A percentile compares a stretch with the other conserved stretches of the same genome.
Conservation (phyloP, 176 grass and related monocot species). For the Carex scoparia region DNA sequence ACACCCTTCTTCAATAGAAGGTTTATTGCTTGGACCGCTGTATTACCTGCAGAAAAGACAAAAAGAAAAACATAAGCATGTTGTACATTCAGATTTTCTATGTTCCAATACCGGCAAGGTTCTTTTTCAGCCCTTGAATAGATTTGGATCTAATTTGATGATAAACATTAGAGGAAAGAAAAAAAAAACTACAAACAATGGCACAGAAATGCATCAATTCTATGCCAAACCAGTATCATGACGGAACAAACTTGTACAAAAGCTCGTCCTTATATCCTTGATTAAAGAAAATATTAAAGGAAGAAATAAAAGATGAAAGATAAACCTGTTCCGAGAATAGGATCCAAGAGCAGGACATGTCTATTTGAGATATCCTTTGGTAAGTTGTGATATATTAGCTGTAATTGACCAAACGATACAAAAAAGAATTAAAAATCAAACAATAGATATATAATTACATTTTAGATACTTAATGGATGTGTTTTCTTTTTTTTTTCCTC, state of each 20-base stretch:
- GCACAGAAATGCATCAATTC: not conserved
- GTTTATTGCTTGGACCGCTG: conserved; percentile 85
- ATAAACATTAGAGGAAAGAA: not conserved
- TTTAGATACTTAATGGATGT: not conserved
- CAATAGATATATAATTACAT: conserved; percentile 13
- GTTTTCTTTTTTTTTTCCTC: not conserved
- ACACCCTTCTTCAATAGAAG: conserved; percentile 79
- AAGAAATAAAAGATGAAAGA: conserved; percentile 13
- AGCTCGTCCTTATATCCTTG: not conserved
- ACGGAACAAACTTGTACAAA: not conserved
- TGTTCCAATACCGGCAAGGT: not conserved
- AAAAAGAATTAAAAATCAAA: conserved; percentile 25
- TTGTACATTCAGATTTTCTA: not conserved
- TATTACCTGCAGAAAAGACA: conserved; percentile 59
- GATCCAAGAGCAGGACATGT: conserved; percentile 91
- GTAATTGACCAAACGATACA: conserved; percentile 24
- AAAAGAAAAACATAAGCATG: not conserved
- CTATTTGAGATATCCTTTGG: conserved; percentile 86
- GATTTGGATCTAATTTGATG: not conserved
- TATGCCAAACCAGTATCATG: not conserved
- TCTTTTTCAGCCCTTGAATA: not conserved
- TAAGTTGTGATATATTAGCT: conserved; percentile 97
- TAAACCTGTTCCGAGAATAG: conserved; percentile 95
- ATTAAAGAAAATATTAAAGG: not conserved
- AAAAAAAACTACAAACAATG: not conserved